Percentiles rank a stretch among this genome's conserved stretches.
phyloP scores from a whole-genome alignment of 116 monocot species.

The Dioscorea cayenensis region DNA sequence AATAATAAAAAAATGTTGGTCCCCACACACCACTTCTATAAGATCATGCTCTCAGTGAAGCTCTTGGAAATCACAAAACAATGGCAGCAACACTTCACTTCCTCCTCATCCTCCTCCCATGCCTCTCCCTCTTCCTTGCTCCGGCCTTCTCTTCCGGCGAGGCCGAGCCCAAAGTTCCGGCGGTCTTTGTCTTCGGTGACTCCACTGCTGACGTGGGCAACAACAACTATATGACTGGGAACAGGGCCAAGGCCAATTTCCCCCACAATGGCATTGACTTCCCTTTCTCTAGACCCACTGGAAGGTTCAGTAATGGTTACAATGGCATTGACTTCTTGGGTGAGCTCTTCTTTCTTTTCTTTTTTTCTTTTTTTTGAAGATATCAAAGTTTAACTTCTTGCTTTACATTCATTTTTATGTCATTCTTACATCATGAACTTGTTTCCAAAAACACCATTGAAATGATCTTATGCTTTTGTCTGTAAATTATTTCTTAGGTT shows the following conservation, averaged over 20 bases:
- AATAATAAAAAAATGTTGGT: too few relatives aligned
- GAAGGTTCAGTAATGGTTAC: constrained; percentile 70
- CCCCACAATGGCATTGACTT: constrained; percentile 61
- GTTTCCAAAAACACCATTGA: too few relatives aligned
- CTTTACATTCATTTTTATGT: not conserved
- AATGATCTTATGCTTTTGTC: too few relatives aligned
- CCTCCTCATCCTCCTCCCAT: not conserved
- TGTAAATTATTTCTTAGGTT: too few relatives aligned
- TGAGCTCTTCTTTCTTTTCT: not conserved
- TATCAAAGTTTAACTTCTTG: not conserved
- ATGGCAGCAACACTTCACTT: not conserved
- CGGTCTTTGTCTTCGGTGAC: constrained; percentile 64
- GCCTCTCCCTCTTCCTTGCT: not conserved
- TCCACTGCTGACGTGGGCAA: constrained; percentile 72
- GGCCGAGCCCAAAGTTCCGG: constrained; percentile 11
- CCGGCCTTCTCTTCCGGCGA: not conserved
- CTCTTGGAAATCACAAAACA: not conserved
- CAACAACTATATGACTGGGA: constrained; percentile 45
- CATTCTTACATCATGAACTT: not conserved
- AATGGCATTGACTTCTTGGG: constrained; percentile 62
- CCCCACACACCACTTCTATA: too few relatives aligned
- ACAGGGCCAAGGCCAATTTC: constrained; percentile 44
- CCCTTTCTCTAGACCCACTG: constrained; percentile 39
- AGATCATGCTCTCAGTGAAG: too few relatives aligned
- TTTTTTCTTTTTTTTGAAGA: not conserved